Evolutionary conservation across 352 stramenopile genomes (phyloP).

Genomic region (Phytophthora pini): DNA sequence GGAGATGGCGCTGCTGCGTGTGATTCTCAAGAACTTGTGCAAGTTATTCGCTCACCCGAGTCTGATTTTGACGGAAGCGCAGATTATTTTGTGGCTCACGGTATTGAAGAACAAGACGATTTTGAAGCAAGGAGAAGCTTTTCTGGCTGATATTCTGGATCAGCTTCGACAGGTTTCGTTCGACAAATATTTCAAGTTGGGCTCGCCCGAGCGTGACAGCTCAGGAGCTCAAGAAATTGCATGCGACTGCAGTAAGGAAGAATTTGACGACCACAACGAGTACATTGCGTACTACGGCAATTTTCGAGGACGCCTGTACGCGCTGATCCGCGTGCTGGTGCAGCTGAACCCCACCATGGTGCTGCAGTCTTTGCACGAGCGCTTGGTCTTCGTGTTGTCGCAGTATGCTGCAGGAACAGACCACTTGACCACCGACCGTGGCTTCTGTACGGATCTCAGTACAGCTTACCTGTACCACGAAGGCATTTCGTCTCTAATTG

Average conservation of each 20-base stretch:
- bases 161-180: constrained; percentile 69
- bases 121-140: constrained; percentile 51
- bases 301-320: constrained; percentile 81
- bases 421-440: constrained; percentile 48
- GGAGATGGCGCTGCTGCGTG: constrained; percentile 56
- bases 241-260: constrained; percentile 54
- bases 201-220: constrained; percentile 65
- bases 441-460: constrained; percentile 66
- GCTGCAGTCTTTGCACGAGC: constrained; percentile 68
- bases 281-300: constrained; percentile 82
- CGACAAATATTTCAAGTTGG: constrained; percentile 85
- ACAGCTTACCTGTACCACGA: constrained; percentile 82
- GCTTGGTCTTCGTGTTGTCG: constrained; percentile 58
- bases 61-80: constrained; percentile 70
- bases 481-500: constrained; percentile 70
- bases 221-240: constrained; percentile 34
- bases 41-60: constrained; percentile 72
- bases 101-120: constrained; percentile 76
- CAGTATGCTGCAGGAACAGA: constrained; percentile 58
- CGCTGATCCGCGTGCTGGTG: constrained; percentile 71
- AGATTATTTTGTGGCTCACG: constrained; percentile 79
- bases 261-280: constrained; percentile 81
- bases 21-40: constrained; percentile 56
- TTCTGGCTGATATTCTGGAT: constrained; percentile 44
- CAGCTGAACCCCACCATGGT: constrained; percentile 55